Evolutionary conservation across 139 green algal genomes (phyloP).

Genomic region (Tetraselmis striata): DNA sequence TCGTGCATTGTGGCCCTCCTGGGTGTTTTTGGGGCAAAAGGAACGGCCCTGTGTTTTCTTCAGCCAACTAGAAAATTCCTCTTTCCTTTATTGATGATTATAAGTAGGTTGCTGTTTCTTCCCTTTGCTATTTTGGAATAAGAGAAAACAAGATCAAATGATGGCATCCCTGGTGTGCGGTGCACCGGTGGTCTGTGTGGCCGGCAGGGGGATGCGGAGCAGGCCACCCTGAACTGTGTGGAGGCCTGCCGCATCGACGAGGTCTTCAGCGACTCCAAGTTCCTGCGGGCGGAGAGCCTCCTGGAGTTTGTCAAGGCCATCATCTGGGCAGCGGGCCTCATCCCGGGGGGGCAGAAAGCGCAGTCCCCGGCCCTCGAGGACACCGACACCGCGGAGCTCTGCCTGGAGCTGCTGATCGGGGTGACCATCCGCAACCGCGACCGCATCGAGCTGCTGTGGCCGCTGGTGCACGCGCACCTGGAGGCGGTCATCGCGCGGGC

Average conservation of each 20-base stretch:
- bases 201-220: background rate
- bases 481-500: constrained; percentile 8
- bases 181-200: no score
- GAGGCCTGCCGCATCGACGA: constrained; percentile 7
- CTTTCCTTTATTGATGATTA: no score
- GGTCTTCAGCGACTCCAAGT: constrained; percentile 16
- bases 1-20: no score
- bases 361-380: no score
- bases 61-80: no score
- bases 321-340: background rate
- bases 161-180: no score
- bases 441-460: constrained; percentile 14
- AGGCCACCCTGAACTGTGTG: constrained; percentile 8
- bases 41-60: no score
- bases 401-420: constrained; percentile 9
- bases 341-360: no score
- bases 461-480: constrained; percentile 7
- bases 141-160: no score
- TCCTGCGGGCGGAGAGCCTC: constrained; percentile 10
- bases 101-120: no score
- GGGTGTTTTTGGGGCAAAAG: no score
- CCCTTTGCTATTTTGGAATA: no score
- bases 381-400: constrained; percentile 3
- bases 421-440: constrained; percentile 17
- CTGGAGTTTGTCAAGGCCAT: constrained; percentile 12